Evolutionary conservation across 208 protist species (phyloP).

Genomic region (Wallacemonas sp.): DNA sequence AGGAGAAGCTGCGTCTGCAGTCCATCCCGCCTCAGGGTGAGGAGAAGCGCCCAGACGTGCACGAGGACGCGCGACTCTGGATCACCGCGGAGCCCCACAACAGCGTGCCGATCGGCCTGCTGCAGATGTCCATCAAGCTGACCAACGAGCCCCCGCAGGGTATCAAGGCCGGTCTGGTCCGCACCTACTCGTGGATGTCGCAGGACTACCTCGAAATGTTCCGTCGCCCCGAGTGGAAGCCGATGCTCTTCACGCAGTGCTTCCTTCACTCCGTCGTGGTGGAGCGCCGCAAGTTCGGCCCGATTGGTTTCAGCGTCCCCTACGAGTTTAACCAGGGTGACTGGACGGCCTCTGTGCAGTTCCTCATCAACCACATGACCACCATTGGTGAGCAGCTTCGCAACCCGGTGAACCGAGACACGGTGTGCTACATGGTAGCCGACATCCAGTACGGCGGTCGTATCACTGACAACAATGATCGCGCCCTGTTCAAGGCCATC

Average conservation of each 20-base stretch:
- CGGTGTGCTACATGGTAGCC: slow-evolving; percentile 97
- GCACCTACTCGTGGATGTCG: slow-evolving; percentile 95
- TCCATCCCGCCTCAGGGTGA: slow-evolving; percentile 63
- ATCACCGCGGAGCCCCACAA: slow-evolving; percentile 95
- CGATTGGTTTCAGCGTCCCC: slow-evolving; percentile 98
- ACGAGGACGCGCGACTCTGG: slow-evolving; percentile 96
- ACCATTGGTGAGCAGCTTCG: slow-evolving; percentile 95
- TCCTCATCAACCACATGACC: slow-evolving; percentile 98
- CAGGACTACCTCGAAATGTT: slow-evolving; percentile 97
- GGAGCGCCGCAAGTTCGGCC: slow-evolving; percentile 98
- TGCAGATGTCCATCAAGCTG: slow-evolving; percentile 98
- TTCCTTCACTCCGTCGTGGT: slow-evolving; percentile 98
- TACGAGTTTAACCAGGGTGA: slow-evolving; percentile 99
- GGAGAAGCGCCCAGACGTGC: slow-evolving; percentile 79
- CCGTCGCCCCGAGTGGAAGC: slow-evolving; percentile 94
- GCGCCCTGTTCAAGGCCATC: slow-evolving; percentile 97
- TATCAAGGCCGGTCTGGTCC: slow-evolving; percentile 96
- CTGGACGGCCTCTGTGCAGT: slow-evolving; percentile 95
- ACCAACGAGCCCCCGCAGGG: slow-evolving; percentile 98
- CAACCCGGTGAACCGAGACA: slow-evolving; percentile 92
- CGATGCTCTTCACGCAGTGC: slow-evolving; percentile 96
- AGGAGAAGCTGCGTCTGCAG: slow-evolving; percentile 87
- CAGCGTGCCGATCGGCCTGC: slow-evolving; percentile 95
- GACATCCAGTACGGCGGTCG: slow-evolving; percentile 99
- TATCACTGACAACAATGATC: slow-evolving; percentile 98